Percentiles rank a stretch among this genome's conserved stretches.
Conservation (phyloP, 2,329 filamentous ascomycete species). For the Thelonectria olida region DNA sequence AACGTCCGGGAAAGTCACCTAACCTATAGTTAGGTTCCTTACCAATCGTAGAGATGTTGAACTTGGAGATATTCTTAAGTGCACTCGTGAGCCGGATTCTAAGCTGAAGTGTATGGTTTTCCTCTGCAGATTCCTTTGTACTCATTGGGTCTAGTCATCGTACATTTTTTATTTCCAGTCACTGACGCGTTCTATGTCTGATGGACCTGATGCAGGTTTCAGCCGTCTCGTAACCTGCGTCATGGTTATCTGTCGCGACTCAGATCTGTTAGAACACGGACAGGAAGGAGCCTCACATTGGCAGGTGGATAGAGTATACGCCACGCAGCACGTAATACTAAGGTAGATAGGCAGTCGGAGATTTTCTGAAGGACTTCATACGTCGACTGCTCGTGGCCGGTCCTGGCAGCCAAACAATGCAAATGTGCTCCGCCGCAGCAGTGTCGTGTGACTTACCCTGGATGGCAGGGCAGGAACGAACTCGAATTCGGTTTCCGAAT, state of each 20-base stretch:
- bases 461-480: neutral
- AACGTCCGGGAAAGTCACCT: too few species aligned
- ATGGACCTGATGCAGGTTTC: neutral
- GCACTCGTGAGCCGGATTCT: too few species aligned
- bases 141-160: neutral
- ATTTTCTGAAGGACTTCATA: neutral
- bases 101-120: too few species aligned
- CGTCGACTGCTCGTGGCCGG: neutral
- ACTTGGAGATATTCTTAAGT: too few species aligned
- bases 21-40: too few species aligned
- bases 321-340: neutral
- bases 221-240: neutral
- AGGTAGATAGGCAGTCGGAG: neutral
- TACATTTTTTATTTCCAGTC: neutral
- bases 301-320: too few species aligned
- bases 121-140: too few species aligned
- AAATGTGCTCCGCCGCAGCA: neutral
- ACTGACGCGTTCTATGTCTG: neutral
- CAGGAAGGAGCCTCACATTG: too few species aligned
- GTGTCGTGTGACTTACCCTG: slow-evolving; percentile 11
- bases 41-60: too few species aligned
- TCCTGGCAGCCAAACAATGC: neutral
- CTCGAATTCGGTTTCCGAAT: slow-evolving; percentile 15
- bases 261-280: too few species aligned
- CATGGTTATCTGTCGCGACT: neutral